Base-by-base conservation (phyloP, 805 yeast genomes). In the Metschnikowia colocasiae region DNA sequence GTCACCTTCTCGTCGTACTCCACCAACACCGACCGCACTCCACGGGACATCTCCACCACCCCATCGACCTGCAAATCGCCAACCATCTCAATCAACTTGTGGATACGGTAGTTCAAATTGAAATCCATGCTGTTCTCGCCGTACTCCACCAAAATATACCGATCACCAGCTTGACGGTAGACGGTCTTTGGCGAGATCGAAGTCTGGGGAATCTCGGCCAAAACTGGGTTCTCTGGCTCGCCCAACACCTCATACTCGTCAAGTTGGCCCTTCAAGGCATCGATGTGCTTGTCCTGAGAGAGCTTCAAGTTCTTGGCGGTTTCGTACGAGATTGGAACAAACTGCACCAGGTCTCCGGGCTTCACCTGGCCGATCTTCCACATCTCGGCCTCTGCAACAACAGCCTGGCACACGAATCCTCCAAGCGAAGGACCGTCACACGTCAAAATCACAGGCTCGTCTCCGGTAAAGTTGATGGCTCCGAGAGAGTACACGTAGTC, bases 291-390 rank as follows among this genome's bases (percentile, higher is more conserved):
- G 61, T 88, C 91, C 62, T 85, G 95, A 1, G 70, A 64, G 23
- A 59, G 59, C 65, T 81, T 85, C 65, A 91, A 71, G 15, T 64
- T 64, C 54, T 85, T 72, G 6, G 98, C 97, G 48, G 76, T 69
- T 26, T 79, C 82, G 57, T 79, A 85, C 13, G 81, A 59, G 37
- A 94, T 75, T 31, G 97, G 96, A 47, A 82, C 81, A 73, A 94
- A 92, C 55, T 79, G 79, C 50, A 92, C 82, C 40, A 66, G 58
- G 61, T 94, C 98, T 61, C 98, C 98, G 4, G 98, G 97, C 66
- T 87, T 91, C 36, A 88, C 91, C 71, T 92, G 98, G 40, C 99
- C 99, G 62, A 94, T 87, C 73, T 94, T 94, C 98, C 98, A 92
- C 85, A 94, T 81, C 71, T 94, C 99, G 34, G 95, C 88, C 61